phyloP scores from a whole-genome alignment of 78 protist species.

The Dictyostelium intermedium region DNA sequence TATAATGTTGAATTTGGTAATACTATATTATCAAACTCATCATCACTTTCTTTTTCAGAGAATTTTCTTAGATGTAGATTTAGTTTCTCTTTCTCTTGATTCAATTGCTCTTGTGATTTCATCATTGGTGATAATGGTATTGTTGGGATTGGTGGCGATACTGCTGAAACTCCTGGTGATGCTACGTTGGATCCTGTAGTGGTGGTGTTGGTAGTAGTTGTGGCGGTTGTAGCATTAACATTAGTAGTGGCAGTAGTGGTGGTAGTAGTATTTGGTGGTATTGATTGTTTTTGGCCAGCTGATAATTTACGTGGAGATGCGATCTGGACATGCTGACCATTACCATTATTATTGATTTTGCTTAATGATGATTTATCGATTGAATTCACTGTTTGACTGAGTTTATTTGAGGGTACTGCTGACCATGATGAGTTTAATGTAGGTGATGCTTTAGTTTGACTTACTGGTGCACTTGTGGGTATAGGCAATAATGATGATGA shows the following conservation, averaged over 20 bases:
- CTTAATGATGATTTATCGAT: neutral
- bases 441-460: neutral
- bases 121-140: neutral
- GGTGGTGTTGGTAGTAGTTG: neutral
- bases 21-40: neutral
- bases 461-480: neutral
- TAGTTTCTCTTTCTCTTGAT: constrained; percentile 17
- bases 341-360: neutral
- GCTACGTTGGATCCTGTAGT: neutral
- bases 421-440: neutral
- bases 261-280: neutral
- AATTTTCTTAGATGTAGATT: constrained; percentile 16
- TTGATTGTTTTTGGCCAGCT: neutral
- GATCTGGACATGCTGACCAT: neutral
- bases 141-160: neutral
- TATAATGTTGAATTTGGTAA: neutral
- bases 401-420: neutral
- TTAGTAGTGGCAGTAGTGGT: neutral
- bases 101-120: neutral
- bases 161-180: neutral
- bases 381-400: neutral
- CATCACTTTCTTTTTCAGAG: constrained; percentile 33
- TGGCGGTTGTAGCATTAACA: neutral
- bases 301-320: constrained; percentile 17
- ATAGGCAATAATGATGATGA: neutral